Evolutionary conservation across 768 basidiomycete genomes (phyloP), one percentile per base, ranked within the genome.

Genomic region (Xerocomellus chrysenteron): DNA sequence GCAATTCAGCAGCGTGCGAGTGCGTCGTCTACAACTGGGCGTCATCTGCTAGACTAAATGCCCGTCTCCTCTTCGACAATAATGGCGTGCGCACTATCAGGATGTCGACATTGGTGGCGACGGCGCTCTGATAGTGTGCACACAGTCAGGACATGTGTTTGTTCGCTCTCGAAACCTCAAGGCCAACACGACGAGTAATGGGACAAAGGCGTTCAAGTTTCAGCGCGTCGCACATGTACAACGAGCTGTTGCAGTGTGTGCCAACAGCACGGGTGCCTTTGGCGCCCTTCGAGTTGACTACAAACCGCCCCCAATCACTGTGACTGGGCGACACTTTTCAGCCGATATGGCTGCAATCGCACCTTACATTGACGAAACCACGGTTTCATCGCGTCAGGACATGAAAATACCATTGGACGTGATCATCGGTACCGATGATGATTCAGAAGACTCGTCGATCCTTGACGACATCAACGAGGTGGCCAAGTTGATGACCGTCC

Each of bases 61-160:
- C 19, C 13, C 16, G 9, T 16, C 47, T 30, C 17, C 32, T 24
- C 40, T 3, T 41, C 49, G 17, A 39, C 17, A 11, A 47, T 13
- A 12, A 46, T 21, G 58, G 39, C 33, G 28, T 51, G 59, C 42
- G 35, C 24, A 19, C 21, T 46, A 39, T 49, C 62, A 89, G 86
- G 96, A 98, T 63, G 89, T 96, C 10, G 94, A 93, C 0, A 77
- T 98, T 14, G 92, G 93, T 19, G 77, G 85, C 1, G 94, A 97
- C 60, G 92, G 94, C 5, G 83, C 88, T 16, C 82, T 97, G 65
- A 87, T 97, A 67, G 81, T 98, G 45, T 97, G 92, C 73, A 98
- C 96, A 2, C 85, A 90, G 59, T 95, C 96, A 5, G 96, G 96
- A 0, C 94, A 98, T 64, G 94, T 96, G 33, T 98, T 89, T 66